Evolutionary conservation across 345 rosid species (phyloP).

Genomic region (Rhizophora apiculata): DNA sequence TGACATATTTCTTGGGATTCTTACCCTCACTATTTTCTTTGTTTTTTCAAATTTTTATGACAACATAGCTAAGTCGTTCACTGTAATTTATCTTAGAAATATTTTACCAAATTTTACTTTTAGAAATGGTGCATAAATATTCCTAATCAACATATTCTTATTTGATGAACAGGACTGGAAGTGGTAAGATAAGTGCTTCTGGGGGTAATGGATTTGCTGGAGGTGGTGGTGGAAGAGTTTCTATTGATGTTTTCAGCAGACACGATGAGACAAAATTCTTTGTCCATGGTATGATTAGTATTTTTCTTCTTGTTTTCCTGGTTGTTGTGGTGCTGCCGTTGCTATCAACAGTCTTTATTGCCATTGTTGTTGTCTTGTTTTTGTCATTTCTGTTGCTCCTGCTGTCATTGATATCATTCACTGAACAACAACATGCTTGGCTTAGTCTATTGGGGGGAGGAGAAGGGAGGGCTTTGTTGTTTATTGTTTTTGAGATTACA

Average conservation of each 20-base stretch:
- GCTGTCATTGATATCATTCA: no score
- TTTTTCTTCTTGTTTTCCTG: neutral
- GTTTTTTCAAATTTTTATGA: neutral
- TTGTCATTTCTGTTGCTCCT: neutral
- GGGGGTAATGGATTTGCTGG: constrained; percentile 79
- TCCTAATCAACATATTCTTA: constrained; percentile 11
- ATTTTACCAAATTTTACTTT: neutral
- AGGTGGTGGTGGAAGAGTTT: constrained; percentile 74
- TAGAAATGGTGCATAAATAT: neutral
- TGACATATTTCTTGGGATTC: neutral
- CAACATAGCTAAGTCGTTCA: neutral
- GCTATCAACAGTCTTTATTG: neutral
- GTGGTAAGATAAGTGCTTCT: constrained; percentile 50
- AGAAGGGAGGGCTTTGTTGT: neutral
- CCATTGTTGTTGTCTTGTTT: neutral
- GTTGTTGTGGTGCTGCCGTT: neutral
- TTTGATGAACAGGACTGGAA: constrained; percentile 50
- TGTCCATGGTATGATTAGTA: constrained; percentile 47
- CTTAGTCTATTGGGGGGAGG: neutral
- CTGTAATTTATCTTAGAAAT: neutral
- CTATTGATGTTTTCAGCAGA: constrained; percentile 64
- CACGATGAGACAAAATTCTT: constrained; percentile 47
- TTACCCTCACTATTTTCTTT: neutral
- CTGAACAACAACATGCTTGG: no score
- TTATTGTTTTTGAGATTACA: neutral